Evolutionary conservation across 805 yeast genomes (phyloP).

Genomic region (Debaryomyces castellii): DNA sequence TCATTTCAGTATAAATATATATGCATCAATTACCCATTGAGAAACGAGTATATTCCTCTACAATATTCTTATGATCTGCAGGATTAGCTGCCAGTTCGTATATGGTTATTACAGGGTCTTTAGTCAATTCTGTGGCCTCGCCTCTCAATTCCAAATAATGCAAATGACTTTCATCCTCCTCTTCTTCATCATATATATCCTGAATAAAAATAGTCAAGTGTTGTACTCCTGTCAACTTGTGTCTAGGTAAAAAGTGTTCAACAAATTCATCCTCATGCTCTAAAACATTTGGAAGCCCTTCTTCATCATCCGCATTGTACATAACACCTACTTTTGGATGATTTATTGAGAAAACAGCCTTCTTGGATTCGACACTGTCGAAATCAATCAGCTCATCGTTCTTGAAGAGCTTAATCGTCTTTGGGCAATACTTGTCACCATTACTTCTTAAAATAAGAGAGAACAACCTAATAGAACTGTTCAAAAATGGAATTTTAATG

Average conservation of each 20-base stretch:
- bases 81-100: conserved; percentile 95
- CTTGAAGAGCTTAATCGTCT: conserved; percentile 66
- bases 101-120: conserved; percentile 71
- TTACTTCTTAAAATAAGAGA: conserved; percentile 70
- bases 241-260: conserved; percentile 80
- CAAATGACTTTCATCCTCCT: conserved; percentile 50
- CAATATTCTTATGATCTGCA: conserved; percentile 63
- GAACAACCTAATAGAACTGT: conserved; percentile 69
- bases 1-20: conserved; percentile 26
- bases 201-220: conserved; percentile 68
- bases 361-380: conserved; percentile 50
- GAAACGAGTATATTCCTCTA: conserved; percentile 12
- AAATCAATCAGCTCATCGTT: conserved; percentile 74
- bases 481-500: conserved; percentile 71
- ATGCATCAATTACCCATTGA: conserved; percentile 7
- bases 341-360: conserved; percentile 50
- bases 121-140: conserved; percentile 51
- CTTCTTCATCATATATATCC: conserved; percentile 55
- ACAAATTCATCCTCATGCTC: conserved; percentile 24
- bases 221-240: conserved; percentile 66
- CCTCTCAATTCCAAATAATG: conserved; percentile 83
- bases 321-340: conserved; percentile 65
- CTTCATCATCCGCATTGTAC: conserved; percentile 42
- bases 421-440: conserved; percentile 66
- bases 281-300: conserved; percentile 30